Evolutionary conservation across 75 land plant species (phyloP).

Genomic region (Selaginella tamariscina): DNA sequence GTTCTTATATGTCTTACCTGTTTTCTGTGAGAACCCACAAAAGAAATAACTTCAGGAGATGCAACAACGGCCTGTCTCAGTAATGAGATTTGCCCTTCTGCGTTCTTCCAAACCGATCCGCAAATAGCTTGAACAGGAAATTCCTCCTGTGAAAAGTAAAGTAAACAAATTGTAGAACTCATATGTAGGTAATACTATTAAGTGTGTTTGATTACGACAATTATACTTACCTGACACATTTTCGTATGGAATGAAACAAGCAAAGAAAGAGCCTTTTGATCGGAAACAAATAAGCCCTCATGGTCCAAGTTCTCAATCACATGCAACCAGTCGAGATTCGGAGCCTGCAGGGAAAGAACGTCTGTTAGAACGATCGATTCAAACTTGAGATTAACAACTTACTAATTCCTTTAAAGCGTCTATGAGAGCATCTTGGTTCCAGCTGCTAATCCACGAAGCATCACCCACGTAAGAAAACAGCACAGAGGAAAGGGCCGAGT

Average conservation of each 20-base stretch:
- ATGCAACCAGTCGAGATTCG: constrained; percentile 48
- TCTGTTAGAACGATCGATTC: not conserved
- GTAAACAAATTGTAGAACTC: not conserved
- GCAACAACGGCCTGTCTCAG: constrained; percentile 62
- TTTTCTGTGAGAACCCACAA: constrained; percentile 51
- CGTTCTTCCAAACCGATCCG: constrained; percentile 75
- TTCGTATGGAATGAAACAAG: constrained; percentile 49
- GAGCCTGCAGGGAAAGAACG: constrained; percentile 43
- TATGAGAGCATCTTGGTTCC: constrained; percentile 70
- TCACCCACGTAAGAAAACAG: constrained; percentile 25
- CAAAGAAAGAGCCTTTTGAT: constrained; percentile 51
- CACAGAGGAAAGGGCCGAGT: constrained; percentile 44
- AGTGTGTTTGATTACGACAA: not conserved
- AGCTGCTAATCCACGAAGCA: constrained; percentile 32
- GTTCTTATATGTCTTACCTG: constrained; percentile 31
- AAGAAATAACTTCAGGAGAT: constrained; percentile 67
- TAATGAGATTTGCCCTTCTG: constrained; percentile 86
- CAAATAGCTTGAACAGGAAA: constrained; percentile 73
- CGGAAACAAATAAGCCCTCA: constrained; percentile 75
- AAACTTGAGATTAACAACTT: constrained; percentile 14
- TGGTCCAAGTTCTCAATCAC: constrained; percentile 77
- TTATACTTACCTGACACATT: constrained; percentile 52
- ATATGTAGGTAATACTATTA: not conserved
- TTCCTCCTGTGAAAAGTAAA: constrained; percentile 42
- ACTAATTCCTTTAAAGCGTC: constrained; percentile 71